Base-by-base conservation (phyloP, 495 filamentous ascomycete genomes). In the Aspergillus biplanus region DNA sequence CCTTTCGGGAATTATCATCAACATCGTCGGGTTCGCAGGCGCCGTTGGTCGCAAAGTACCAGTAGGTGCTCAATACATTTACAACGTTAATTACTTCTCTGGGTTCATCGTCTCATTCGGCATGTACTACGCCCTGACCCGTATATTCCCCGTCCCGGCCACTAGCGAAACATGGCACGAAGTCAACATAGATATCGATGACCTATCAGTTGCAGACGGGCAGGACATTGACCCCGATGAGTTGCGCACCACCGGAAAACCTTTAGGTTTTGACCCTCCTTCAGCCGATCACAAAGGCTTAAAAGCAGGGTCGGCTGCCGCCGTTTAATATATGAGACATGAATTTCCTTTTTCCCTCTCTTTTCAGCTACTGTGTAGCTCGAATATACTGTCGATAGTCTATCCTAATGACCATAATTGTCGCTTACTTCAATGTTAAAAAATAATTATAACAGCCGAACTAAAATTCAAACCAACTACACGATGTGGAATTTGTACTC, bases 1-100 rank as follows among this genome's bases (percentile, higher is more conserved):
- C 72, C 83, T 97, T 56, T 79, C 85, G 7, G 93, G 93, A 3
- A 95, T 97, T 67, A 71, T 97, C 3, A 88, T 96, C 85, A 97
- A 97, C 71, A 90, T 97, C 48, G 92, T 97, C 27, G 93, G 93
- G 0, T 97, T 97, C 64, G 92, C 86, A 1, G 92, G 92, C 1
- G 92, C 90, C 0, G 87, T 97, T 27, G 91, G 91, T 2, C 75
- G 76, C 5, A 80, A 87, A 1, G 92, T 95, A 0, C 86, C 86
- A 18, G 81, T 89, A 27, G 92, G 91, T 6, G 93, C 93, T 1
- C 86, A 86, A 11, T 96, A 96, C 71, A 87, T 97, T 61, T 97
- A 96, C 80, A 90, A 90, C 69, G 67, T 97, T 62, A 97, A 96
- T 71, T 97, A 92, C 78, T 94, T 97, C 74, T 83, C 84, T 44